Conservation (phyloP, 1,284 basidiomycete species). For the Leucoagaricus sp. region DNA sequence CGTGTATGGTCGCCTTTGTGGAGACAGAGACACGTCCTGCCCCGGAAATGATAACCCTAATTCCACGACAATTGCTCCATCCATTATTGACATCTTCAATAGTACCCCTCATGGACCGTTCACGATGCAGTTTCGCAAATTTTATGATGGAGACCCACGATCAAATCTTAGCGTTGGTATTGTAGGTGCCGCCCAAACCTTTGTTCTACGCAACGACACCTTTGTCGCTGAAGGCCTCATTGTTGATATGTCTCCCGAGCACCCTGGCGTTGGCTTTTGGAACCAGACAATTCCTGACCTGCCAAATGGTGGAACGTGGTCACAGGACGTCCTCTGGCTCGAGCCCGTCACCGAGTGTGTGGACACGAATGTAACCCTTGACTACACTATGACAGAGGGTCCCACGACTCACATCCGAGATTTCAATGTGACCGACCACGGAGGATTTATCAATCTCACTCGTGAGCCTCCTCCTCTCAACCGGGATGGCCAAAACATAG, state of each 20-base stretch:
- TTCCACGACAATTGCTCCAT: conserved; percentile 6
- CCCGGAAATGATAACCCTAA: conserved; percentile 15
- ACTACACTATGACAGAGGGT: neutral
- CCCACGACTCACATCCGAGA: neutral
- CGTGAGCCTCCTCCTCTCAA: conserved; percentile 8
- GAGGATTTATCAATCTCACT: neutral
- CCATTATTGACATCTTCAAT: conserved; percentile 13
- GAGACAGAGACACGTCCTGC: conserved; percentile 11
- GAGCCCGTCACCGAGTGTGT: conserved; percentile 19
- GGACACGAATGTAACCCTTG: conserved; percentile 10
- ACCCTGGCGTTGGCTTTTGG: conserved; percentile 12
- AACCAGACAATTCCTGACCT: conserved; percentile 4
- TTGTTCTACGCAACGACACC: conserved; percentile 7
- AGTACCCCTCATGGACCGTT: conserved; percentile 18
- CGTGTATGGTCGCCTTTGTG: conserved; percentile 18
- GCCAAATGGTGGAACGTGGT: conserved; percentile 7
- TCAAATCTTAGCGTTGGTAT: neutral
- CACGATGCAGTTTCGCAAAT: conserved; percentile 11
- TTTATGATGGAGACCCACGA: neutral
- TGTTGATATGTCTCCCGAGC: conserved; percentile 7
- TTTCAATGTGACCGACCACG: conserved; percentile 3
- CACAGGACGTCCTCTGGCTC: conserved; percentile 16
- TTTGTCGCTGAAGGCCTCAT: conserved; percentile 9
- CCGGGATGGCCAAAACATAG: conserved; percentile 18
- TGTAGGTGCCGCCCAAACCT: conserved; percentile 1